Conservation (phyloP, 106 monocot species). For the Platanthera guangdongensis region DNA sequence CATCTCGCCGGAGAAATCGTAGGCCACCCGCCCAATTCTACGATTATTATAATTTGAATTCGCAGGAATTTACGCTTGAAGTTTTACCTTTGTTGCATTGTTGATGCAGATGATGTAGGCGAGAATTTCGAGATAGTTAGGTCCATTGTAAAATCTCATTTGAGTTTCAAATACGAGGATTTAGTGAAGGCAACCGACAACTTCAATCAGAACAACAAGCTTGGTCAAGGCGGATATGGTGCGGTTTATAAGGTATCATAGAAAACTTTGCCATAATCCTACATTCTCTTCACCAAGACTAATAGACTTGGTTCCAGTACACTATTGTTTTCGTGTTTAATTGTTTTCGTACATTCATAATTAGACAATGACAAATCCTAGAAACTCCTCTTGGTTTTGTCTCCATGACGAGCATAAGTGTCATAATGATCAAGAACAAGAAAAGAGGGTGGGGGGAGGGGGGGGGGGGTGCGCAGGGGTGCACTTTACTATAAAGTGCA, state of each 20-base stretch:
- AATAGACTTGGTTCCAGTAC: neutral
- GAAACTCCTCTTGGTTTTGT: neutral
- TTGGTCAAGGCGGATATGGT: slow-evolving; percentile 67
- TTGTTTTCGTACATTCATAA: no score
- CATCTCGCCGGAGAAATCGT: slow-evolving; percentile 12
- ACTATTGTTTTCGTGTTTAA: neutral
- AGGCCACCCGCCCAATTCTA: neutral
- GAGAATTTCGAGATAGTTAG: slow-evolving; percentile 20
- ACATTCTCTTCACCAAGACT: neutral
- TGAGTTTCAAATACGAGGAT: slow-evolving; percentile 51
- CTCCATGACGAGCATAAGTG: no score
- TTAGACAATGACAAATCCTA: neutral
- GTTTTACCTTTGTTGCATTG: neutral
- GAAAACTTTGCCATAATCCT: neutral
- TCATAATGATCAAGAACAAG: no score
- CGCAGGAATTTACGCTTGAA: neutral
- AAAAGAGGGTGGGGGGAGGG: no score
- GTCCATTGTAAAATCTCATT: slow-evolving; percentile 29
- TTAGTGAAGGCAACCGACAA: slow-evolving; percentile 44
- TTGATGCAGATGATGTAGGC: slow-evolving; percentile 28
- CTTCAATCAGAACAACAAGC: slow-evolving; percentile 49
- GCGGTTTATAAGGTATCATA: slow-evolving; percentile 57
- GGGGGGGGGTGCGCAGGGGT: no score
- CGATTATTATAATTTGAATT: neutral
- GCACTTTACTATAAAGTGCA: no score